Evolutionary conservation across 306 rosid species (phyloP).

Genomic region (Quillaja saponaria): DNA sequence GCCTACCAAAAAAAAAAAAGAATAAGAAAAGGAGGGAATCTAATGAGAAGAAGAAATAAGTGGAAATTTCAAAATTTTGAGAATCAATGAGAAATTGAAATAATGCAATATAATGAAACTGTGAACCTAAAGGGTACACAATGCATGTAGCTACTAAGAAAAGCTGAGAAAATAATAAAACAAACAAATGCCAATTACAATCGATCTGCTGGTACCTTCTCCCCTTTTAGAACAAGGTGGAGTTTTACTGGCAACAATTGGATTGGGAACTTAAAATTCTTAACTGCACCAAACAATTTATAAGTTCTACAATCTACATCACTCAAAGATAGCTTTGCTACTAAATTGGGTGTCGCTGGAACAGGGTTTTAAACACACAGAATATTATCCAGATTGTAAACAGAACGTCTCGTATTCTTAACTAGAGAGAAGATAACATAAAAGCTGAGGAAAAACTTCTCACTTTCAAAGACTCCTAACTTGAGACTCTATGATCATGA

Average conservation of each 20-base stretch:
- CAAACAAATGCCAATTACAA: neutral
- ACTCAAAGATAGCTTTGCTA: neutral
- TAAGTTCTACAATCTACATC: constrained; percentile 1
- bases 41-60: constrained; percentile 4
- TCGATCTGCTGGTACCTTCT: no score
- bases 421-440: constrained; percentile 17
- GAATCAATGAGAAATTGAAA: neutral
- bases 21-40: neutral
- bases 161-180: neutral
- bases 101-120: no score
- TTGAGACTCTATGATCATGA: constrained; percentile 26
- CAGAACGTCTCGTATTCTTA: neutral
- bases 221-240: no score
- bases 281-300: constrained; percentile 10
- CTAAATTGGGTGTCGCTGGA: no score
- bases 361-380: no score
- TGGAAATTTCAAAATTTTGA: neutral
- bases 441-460: constrained; percentile 19
- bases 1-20: constrained; percentile 57
- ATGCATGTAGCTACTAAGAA: no score
- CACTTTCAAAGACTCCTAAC: constrained; percentile 25
- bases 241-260: neutral
- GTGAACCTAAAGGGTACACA: neutral
- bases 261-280: constrained; percentile 18
- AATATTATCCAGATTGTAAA: neutral